Evolutionary conservation across 768 basidiomycete genomes (phyloP).

Genomic region (Tricholoma flavovirens): DNA sequence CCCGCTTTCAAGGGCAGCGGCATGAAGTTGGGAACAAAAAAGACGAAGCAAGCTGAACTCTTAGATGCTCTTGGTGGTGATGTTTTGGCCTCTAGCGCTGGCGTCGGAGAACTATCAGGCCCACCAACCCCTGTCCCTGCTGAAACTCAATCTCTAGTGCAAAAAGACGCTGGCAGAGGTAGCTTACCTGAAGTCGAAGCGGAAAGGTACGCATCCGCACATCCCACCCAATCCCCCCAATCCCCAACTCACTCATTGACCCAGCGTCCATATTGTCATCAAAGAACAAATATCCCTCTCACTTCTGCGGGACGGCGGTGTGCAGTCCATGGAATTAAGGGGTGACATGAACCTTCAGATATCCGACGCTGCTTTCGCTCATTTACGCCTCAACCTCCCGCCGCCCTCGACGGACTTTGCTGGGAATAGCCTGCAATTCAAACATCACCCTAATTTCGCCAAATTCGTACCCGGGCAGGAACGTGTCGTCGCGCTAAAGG

Average conservation of each 20-base stretch:
- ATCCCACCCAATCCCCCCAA: neutral
- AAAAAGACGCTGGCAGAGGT: conserved; percentile 46
- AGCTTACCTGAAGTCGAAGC: conserved; percentile 70
- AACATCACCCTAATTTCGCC: conserved; percentile 93
- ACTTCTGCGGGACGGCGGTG: conserved; percentile 84
- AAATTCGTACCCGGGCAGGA: conserved; percentile 68
- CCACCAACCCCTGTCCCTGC: conserved; percentile 41
- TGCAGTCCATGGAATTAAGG: conserved; percentile 85
- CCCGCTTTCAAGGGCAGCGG: conserved; percentile 91
- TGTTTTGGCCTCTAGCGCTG: conserved; percentile 44
- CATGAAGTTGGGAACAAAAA: conserved; percentile 96
- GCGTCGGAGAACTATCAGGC: conserved; percentile 36
- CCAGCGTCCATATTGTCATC: conserved; percentile 80
- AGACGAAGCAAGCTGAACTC: conserved; percentile 82
- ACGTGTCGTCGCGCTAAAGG: conserved; percentile 75
- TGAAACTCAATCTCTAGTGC: conserved; percentile 38
- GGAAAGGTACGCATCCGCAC: conserved; percentile 53
- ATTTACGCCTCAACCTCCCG: conserved; percentile 63
- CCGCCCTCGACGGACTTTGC: conserved; percentile 53
- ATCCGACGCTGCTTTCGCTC: conserved; percentile 65
- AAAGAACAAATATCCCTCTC: conserved; percentile 80
- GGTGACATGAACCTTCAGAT: conserved; percentile 94
- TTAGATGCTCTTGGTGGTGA: conserved; percentile 85
- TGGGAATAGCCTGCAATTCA: conserved; percentile 78
- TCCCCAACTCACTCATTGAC: neutral